phyloP scores from a whole-genome alignment of 148 eudicot genomes.

The Silene latifolia region DNA sequence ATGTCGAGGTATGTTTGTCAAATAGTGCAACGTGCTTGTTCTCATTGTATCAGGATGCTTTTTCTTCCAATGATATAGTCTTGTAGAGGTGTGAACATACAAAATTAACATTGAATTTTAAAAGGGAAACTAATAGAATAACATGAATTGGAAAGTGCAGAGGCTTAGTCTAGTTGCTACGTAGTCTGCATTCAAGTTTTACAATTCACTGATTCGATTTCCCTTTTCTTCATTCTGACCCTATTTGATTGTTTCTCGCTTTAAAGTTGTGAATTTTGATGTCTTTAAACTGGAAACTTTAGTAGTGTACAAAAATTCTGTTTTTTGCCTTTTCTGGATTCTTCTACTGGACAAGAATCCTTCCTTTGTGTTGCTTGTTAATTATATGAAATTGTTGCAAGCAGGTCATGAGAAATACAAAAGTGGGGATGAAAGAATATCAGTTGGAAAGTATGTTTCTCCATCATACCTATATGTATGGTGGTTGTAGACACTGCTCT shows the following conservation, averaged over 20 bases:
- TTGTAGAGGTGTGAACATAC: not conserved
- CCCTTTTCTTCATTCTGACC: not conserved
- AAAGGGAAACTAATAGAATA: not conserved
- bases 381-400: conserved; percentile 13
- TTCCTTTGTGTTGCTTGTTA: not conserved
- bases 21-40: conserved; percentile 5
- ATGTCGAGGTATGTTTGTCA: conserved; percentile 63
- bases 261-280: not conserved
- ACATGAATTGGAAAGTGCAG: not conserved
- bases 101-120: not conserved
- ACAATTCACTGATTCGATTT: not conserved
- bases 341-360: conserved; percentile 3
- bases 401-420: conserved; percentile 84
- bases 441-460: conserved; percentile 94
- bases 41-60: not conserved
- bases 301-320: not conserved
- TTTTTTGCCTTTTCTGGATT: not conserved
- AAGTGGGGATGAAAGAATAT: conserved; percentile 89
- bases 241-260: not conserved
- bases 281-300: not conserved
- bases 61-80: not conserved
- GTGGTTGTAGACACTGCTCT: conserved; percentile 95
- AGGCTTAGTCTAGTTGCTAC: not conserved
- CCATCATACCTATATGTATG: conserved; percentile 87
- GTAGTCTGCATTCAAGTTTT: not conserved